phyloP scores from a whole-genome alignment of 1,284 basidiomycete species.

The Termitomyces sp. region DNA sequence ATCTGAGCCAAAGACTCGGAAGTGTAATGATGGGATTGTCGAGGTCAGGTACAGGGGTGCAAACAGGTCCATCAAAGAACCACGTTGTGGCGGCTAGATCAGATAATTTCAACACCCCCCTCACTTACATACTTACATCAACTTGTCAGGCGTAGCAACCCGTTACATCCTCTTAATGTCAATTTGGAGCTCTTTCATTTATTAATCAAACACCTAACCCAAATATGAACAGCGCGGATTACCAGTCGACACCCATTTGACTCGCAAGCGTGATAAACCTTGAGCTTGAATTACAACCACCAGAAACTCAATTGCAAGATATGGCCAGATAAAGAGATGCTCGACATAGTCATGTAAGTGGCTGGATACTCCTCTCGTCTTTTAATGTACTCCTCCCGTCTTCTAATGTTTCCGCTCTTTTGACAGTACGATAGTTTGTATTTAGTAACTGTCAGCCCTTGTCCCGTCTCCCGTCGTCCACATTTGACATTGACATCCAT shows the following conservation, averaged over 20 bases:
- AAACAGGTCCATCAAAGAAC: conserved; percentile 8
- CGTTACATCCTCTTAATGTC: not conserved
- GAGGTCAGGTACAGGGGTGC: conserved; percentile 14
- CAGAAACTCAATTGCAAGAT: not conserved
- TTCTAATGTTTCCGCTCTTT: not conserved
- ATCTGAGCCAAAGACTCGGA: conserved; percentile 4
- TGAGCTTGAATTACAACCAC: not conserved
- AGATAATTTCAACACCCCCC: not conserved
- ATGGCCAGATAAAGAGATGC: not conserved
- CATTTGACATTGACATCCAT: not conserved
- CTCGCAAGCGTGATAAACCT: not conserved
- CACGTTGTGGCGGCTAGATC: conserved; percentile 6
- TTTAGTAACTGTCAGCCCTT: not conserved
- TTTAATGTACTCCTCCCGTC: not conserved
- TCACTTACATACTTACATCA: not conserved
- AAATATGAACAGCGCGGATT: not conserved
- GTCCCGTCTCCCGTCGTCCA: not conserved
- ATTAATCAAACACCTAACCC: not conserved
- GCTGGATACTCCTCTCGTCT: not conserved
- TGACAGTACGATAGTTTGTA: conserved; percentile 1
- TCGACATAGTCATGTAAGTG: not conserved
- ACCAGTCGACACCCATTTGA: not conserved
- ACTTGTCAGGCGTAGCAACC: not conserved
- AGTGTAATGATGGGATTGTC: conserved; percentile 1
- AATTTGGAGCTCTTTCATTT: not conserved